These are phyloP conservation scores for Naematelia encephala DNA, from an alignment of 768 basidiomycete species.

Conservation along the genomic window DNA sequence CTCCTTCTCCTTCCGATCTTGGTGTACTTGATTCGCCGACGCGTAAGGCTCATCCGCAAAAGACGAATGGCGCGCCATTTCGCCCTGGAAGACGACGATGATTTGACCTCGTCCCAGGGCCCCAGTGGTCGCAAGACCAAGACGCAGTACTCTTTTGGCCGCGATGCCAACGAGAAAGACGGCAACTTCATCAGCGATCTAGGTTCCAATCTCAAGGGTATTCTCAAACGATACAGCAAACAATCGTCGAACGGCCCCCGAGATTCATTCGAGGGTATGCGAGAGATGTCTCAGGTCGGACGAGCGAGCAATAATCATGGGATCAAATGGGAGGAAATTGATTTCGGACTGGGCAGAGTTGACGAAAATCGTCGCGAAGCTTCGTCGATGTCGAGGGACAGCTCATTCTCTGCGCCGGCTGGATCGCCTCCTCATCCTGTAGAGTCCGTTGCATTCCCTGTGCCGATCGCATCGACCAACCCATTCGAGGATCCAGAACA, in stretches of 20 bases:
- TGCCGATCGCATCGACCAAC: slow-evolving; percentile 9
- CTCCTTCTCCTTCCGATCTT: slow-evolving; percentile 31
- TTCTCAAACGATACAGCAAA: slow-evolving; percentile 21
- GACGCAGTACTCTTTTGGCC: slow-evolving; percentile 33
- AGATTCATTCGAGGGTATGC: background rate
- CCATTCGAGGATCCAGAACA: background rate
- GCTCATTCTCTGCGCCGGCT: slow-evolving; percentile 22
- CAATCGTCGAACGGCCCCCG: slow-evolving; percentile 1
- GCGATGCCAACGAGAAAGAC: slow-evolving; percentile 43
- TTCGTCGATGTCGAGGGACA: slow-evolving; percentile 9
- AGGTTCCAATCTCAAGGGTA: slow-evolving; percentile 8
- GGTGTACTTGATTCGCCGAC: slow-evolving; percentile 38
- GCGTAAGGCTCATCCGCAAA: slow-evolving; percentile 36
- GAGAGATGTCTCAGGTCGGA: slow-evolving; percentile 30
- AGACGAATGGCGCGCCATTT: slow-evolving; percentile 45
- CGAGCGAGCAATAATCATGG: slow-evolving; percentile 11
- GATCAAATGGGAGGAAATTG: slow-evolving; percentile 51
- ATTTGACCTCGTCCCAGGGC: slow-evolving; percentile 11
- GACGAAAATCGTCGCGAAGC: slow-evolving; percentile 27
- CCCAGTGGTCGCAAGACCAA: slow-evolving; percentile 8
- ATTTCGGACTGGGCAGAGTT: slow-evolving; percentile 49
- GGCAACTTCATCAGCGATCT: slow-evolving; percentile 24
- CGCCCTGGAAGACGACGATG: slow-evolving; percentile 35
- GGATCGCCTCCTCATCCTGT: slow-evolving; percentile 2
- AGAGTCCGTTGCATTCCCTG: slow-evolving; percentile 8